phyloP scores from a whole-genome alignment of 139 green algal genomes.

The Gonium pectorale region DNA sequence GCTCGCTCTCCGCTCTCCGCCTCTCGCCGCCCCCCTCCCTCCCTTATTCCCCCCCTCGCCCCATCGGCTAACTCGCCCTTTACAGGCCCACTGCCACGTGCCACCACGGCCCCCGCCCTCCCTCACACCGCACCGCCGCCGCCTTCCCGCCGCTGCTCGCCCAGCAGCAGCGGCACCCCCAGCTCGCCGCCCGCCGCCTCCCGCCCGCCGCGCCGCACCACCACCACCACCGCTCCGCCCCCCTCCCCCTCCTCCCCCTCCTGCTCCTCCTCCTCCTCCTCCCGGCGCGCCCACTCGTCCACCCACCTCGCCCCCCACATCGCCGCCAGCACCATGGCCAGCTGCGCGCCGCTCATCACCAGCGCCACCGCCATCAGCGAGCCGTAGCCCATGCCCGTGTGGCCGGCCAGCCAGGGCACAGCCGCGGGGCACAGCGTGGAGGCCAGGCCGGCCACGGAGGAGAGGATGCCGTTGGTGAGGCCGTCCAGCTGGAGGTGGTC shows the following conservation, averaged over 20 bases:
- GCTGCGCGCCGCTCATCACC: constrained; percentile 24
- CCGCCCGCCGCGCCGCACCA: not conserved
- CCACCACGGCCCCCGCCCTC: too few relatives aligned
- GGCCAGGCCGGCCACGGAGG: constrained; percentile 26
- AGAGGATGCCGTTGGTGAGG: constrained; percentile 45
- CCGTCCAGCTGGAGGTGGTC: constrained; percentile 44
- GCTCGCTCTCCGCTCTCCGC: too few relatives aligned
- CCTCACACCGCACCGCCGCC: too few relatives aligned
- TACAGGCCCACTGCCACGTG: too few relatives aligned
- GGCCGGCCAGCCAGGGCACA: constrained; percentile 38
- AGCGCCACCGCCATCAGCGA: constrained; percentile 24
- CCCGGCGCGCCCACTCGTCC: constrained; percentile 8
- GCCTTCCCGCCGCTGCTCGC: too few relatives aligned
- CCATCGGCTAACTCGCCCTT: too few relatives aligned
- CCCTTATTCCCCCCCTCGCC: too few relatives aligned
- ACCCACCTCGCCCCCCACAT: constrained; percentile 20
- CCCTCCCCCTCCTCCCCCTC: not conserved
- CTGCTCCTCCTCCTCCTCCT: not conserved
- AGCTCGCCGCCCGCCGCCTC: not conserved
- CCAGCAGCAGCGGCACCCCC: not conserved
- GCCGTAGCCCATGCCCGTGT: constrained; percentile 25
- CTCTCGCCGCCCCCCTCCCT: too few relatives aligned
- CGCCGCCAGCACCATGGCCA: not conserved
- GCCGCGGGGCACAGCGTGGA: constrained; percentile 35
- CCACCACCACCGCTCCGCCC: not conserved